Evolutionary conservation across 1,139 yeast genomes (phyloP).

Genomic region (Spathaspora jeffriesii): DNA sequence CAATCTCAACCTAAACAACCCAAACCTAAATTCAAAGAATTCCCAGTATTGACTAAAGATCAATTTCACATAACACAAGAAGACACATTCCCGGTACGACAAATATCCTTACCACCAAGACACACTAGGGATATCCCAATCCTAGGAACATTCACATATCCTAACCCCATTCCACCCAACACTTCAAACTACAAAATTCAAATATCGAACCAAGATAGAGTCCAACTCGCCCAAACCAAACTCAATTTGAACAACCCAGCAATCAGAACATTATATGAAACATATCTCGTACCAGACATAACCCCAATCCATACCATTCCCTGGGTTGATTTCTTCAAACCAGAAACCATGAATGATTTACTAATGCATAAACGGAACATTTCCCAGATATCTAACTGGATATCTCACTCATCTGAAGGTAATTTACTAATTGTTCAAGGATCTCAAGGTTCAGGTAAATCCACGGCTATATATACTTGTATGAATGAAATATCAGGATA

Average conservation of each 20-base stretch:
- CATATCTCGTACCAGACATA: slow-evolving; percentile 14
- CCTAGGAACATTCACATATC: neutral
- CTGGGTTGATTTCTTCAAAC: slow-evolving; percentile 51
- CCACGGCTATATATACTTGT: slow-evolving; percentile 71
- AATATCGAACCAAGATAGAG: neutral
- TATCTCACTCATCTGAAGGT: slow-evolving; percentile 39
- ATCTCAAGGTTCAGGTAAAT: slow-evolving; percentile 75
- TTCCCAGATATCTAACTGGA: slow-evolving; percentile 43
- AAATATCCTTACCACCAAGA: neutral
- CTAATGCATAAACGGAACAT: slow-evolving; percentile 26
- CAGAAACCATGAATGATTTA: slow-evolving; percentile 34
- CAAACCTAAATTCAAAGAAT: slow-evolving; percentile 21
- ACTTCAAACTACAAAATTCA: neutral
- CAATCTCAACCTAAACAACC: slow-evolving; percentile 19
- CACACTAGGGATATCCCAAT: neutral
- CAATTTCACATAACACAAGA: slow-evolving; percentile 22
- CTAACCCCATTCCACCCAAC: neutral
- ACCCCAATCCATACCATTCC: slow-evolving; percentile 12
- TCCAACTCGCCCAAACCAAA: slow-evolving; percentile 14
- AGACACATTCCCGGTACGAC: neutral
- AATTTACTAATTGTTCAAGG: slow-evolving; percentile 66
- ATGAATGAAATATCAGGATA: slow-evolving; percentile 67
- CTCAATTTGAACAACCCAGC: slow-evolving; percentile 13
- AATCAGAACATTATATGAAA: slow-evolving; percentile 22
- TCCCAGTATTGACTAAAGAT: slow-evolving; percentile 19